A percentile compares a stretch with the other conserved stretches of the same genome.
Conservation (phyloP, 345 rosid species). For the Citropsis articulata region DNA sequence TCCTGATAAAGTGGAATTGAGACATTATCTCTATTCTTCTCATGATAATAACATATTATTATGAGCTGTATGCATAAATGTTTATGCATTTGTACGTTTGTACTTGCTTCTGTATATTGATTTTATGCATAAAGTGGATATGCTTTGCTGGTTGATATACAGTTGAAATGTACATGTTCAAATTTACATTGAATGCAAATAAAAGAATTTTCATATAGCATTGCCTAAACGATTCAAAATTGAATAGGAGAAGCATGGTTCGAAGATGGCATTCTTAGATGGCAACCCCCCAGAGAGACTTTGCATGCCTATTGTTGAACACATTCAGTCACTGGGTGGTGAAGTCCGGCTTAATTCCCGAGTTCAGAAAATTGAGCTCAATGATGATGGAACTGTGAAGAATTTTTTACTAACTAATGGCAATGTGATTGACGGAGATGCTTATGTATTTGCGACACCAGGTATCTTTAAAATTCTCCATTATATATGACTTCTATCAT, state of each 20-base stretch:
- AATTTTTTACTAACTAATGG: slow-evolving; percentile 65
- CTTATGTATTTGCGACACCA: slow-evolving; percentile 82
- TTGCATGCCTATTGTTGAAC: slow-evolving; percentile 78
- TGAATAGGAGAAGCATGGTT: slow-evolving; percentile 85
- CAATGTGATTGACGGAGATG: slow-evolving; percentile 71
- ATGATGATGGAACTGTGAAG: slow-evolving; percentile 76
- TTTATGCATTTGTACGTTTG: not conserved
- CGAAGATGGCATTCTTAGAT: slow-evolving; percentile 97
- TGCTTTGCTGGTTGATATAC: not conserved
- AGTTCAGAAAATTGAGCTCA: slow-evolving; percentile 75
- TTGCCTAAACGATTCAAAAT: slow-evolving; percentile 12
- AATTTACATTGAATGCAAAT: not conserved
- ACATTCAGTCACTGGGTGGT: slow-evolving; percentile 75
- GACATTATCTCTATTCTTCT: not conserved
- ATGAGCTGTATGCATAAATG: not conserved
- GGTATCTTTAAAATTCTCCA: slow-evolving; percentile 40
- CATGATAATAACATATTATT: not conserved
- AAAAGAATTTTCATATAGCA: not conserved
- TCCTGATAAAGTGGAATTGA: not conserved
- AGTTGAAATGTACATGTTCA: not conserved
- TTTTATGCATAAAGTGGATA: not conserved
- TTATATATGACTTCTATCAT: not conserved
- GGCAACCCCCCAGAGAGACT: slow-evolving; percentile 97
- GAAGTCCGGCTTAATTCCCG: slow-evolving; percentile 78
- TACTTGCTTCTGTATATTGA: not conserved